These are phyloP conservation scores for Sugiyamaella paludigena DNA, from an alignment of 1,139 yeast genomes.

Conservation along the genomic window DNA sequence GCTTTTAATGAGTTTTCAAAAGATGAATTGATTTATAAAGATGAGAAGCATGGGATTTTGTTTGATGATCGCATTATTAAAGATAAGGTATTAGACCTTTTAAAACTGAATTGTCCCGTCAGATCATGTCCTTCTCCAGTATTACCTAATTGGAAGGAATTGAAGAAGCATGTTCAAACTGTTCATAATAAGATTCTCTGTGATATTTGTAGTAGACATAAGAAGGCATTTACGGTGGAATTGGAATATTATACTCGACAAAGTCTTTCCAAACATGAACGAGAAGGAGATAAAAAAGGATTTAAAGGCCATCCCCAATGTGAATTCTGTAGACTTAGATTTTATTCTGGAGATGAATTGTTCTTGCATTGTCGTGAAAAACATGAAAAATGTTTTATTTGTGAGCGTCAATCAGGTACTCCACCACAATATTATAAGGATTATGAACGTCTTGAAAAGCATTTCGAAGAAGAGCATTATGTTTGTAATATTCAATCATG, in stretches of 20 bases:
- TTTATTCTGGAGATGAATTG: slow-evolving; percentile 87
- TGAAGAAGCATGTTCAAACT: slow-evolving; percentile 62
- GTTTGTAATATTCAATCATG: slow-evolving; percentile 81
- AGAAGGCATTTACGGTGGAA: slow-evolving; percentile 75
- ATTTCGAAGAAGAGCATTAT: slow-evolving; percentile 71
- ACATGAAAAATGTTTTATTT: slow-evolving; percentile 88
- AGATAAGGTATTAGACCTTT: slow-evolving; percentile 50
- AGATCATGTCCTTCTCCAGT: slow-evolving; percentile 39
- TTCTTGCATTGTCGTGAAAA: slow-evolving; percentile 75
- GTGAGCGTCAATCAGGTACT: slow-evolving; percentile 60
- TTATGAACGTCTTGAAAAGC: slow-evolving; percentile 70
- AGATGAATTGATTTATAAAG: slow-evolving; percentile 37
- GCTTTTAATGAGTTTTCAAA: slow-evolving; percentile 42
- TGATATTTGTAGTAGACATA: slow-evolving; percentile 68
- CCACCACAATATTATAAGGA: slow-evolving; percentile 76
- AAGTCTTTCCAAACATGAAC: slow-evolving; percentile 67
- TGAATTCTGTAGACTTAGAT: slow-evolving; percentile 71
- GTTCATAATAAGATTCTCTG: slow-evolving; percentile 64
- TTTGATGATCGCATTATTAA: slow-evolving; percentile 34
- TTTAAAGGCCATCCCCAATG: slow-evolving; percentile 91
- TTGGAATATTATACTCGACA: slow-evolving; percentile 59
- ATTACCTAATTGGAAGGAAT: slow-evolving; percentile 51
- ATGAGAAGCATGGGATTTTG: slow-evolving; percentile 33
- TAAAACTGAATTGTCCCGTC: slow-evolving; percentile 58
- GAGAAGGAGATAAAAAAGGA: slow-evolving; percentile 65